Evolutionary conservation across 352 stramenopile species (phyloP), one percentile per base, ranked within the genome.

Genomic region (Globisporangium nagaii): DNA sequence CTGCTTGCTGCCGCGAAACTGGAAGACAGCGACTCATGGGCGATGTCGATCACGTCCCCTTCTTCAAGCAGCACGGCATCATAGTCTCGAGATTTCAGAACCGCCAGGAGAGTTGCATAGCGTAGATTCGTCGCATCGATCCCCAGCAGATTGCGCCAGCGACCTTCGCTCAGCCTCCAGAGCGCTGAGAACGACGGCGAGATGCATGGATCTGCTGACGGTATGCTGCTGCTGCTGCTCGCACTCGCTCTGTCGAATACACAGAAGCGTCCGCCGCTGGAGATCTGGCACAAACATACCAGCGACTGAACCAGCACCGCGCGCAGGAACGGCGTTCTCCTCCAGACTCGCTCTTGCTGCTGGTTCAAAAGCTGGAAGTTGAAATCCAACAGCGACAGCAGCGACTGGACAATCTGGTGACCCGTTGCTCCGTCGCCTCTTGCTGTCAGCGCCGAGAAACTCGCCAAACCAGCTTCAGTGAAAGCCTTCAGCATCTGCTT

Each of bases 321-420:
- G 19, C 8, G 22, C 22, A 41, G 32, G 30, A 27, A 53, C n/a
- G 22, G 31, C 2, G 11, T 25, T 30, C 32, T 41, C 20, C 19
- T 22, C 20, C 15, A 34, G 32, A 2, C 6, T 43, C 17, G 31
- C 15, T 20, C 32, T 43, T 40, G 11, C 22, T 5, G 11, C 31
- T 41, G 19, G 22, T 42, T 53, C 30, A 42, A 15, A 20, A 53
- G 13, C 20, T 31, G 47, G 13, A 53, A 44, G n/a, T 35, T 53
- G 32, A 34, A 53, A 24, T 27, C 47, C 32, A 53, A 13, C 25
- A 53, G 31, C 4, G 32, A 32, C 9, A 53, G 35, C 32, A 43
- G 20, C 10, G 24, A 30, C 47, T 35, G 47, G 6, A 53, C 25
- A 2, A 31, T 20, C 34, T 53, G 35, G 15, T 53, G 47, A 6